A percentile compares a stretch with the other conserved stretches of the same genome.
phyloP scores from a whole-genome alignment of 2,329 filamentous ascomycete species.

The Zopfia rhizophila region DNA sequence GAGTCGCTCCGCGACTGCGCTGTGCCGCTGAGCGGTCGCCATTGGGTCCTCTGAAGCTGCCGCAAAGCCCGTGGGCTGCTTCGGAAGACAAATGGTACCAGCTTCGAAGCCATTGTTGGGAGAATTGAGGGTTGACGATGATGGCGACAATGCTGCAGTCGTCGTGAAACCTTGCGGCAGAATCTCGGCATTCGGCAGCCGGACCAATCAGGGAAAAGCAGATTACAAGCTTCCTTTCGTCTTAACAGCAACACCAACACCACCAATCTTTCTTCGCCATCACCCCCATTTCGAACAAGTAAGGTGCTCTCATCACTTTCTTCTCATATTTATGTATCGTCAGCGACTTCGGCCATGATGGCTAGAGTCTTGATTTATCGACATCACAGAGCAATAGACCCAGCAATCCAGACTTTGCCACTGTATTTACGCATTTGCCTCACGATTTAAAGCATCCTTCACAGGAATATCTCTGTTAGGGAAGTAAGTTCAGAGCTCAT shows the following conservation, averaged over 20 bases:
- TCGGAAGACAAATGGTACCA: conserved; percentile 78
- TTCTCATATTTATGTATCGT: no score
- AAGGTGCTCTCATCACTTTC: not conserved
- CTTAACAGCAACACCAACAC: no score
- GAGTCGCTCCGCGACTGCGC: conserved; percentile 76
- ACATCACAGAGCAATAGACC: no score
- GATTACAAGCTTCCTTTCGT: not conserved
- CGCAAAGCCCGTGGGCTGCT: conserved; percentile 72
- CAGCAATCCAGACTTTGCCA: no score
- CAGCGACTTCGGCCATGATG: no score
- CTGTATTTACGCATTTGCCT: no score
- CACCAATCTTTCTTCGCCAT: not conserved
- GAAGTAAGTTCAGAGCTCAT: no score
- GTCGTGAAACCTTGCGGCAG: not conserved
- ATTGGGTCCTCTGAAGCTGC: conserved; percentile 72
- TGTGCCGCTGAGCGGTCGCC: conserved; percentile 76
- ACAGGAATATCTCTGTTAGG: no score
- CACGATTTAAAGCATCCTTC: no score
- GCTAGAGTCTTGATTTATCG: no score
- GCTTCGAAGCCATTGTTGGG: conserved; percentile 80
- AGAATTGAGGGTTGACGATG: conserved; percentile 26
- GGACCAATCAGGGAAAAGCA: not conserved
- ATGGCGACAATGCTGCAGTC: conserved; percentile 30
- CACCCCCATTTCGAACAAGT: not conserved
- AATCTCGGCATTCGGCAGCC: not conserved